phyloP scores from a whole-genome alignment of 2,329 filamentous ascomycete genomes.

The Grosmannia penicillata region DNA sequence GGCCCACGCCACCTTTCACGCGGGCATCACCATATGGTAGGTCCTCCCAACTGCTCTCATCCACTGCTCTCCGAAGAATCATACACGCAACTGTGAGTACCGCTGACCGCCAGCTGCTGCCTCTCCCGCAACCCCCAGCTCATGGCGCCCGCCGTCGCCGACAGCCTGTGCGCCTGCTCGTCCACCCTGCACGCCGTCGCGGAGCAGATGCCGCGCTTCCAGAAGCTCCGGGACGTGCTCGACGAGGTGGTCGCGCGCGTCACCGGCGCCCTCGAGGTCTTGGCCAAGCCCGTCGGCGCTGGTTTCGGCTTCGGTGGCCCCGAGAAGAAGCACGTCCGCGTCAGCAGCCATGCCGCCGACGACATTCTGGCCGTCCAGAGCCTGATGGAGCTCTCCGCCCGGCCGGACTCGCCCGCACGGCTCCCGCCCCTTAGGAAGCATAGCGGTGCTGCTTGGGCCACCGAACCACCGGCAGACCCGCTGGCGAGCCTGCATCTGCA shows the following conservation, averaged over 20 bases:
- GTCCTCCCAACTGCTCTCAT: neutral
- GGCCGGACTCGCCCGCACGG: neutral
- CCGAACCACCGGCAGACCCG: neutral
- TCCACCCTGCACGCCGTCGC: slow-evolving; percentile 32
- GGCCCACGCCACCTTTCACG: slow-evolving; percentile 25
- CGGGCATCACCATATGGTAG: slow-evolving; percentile 21
- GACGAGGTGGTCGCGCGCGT: slow-evolving; percentile 28
- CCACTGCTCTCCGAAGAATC: no score
- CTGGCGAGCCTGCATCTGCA: neutral
- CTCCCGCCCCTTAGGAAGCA: no score
- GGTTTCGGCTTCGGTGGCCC: no score
- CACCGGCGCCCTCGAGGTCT: slow-evolving; percentile 21
- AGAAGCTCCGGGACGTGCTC: slow-evolving; percentile 30
- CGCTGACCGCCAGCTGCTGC: slow-evolving; percentile 13
- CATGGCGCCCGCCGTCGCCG: slow-evolving; percentile 30
- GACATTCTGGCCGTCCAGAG: slow-evolving; percentile 6
- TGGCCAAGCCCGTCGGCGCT: neutral
- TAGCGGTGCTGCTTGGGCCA: no score
- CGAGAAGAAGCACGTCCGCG: neutral
- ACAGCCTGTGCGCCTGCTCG: slow-evolving; percentile 32
- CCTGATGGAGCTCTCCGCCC: slow-evolving; percentile 3
- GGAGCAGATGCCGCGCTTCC: slow-evolving; percentile 29
- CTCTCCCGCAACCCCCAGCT: slow-evolving; percentile 24
- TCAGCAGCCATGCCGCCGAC: neutral
- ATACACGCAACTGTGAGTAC: no score